Evolutionary conservation across 345 rosid genomes (phyloP).

Genomic region (Leavenworthia alabamica): DNA sequence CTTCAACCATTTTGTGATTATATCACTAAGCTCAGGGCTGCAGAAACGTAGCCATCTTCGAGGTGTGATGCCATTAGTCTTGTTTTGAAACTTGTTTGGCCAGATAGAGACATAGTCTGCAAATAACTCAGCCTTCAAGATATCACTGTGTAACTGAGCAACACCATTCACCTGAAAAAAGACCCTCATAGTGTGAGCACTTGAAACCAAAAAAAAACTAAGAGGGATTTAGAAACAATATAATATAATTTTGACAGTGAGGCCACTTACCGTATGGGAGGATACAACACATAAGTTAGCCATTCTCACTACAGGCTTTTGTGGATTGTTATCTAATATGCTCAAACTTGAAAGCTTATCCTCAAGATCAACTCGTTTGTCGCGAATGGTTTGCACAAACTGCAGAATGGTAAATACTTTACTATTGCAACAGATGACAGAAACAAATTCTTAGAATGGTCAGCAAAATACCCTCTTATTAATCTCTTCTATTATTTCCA

Average conservation of each 20-base stretch:
- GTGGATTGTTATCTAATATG: conserved; percentile 76
- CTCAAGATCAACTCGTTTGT: conserved; percentile 59
- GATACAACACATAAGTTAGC: conserved; percentile 93
- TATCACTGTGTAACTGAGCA: conserved; percentile 94
- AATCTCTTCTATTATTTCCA: conserved; percentile 94
- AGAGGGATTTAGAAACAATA: neutral
- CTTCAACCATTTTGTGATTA: conserved; percentile 87
- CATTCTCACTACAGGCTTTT: conserved; percentile 93
- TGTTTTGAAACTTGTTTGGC: conserved; percentile 92
- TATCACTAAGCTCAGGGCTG: conserved; percentile 89
- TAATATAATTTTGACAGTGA: neutral
- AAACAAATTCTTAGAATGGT: neutral
- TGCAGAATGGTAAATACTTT: conserved; percentile 30
- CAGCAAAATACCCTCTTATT: conserved; percentile 62
- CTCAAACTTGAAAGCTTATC: conserved; percentile 70
- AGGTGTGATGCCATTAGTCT: conserved; percentile 96
- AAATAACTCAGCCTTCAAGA: conserved; percentile 75
- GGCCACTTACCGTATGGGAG: conserved; percentile 62
- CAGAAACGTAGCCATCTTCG: conserved; percentile 96
- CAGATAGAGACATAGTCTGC: conserved; percentile 89
- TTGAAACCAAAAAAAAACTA: conserved; percentile 6
- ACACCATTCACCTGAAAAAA: conserved; percentile 85
- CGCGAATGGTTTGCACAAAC: conserved; percentile 58
- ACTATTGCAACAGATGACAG: conserved; percentile 10
- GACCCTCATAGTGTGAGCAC: conserved; percentile 11